Evolutionary conservation across 345 rosid genomes (phyloP).

Genomic region (Melastoma malabathricum): DNA sequence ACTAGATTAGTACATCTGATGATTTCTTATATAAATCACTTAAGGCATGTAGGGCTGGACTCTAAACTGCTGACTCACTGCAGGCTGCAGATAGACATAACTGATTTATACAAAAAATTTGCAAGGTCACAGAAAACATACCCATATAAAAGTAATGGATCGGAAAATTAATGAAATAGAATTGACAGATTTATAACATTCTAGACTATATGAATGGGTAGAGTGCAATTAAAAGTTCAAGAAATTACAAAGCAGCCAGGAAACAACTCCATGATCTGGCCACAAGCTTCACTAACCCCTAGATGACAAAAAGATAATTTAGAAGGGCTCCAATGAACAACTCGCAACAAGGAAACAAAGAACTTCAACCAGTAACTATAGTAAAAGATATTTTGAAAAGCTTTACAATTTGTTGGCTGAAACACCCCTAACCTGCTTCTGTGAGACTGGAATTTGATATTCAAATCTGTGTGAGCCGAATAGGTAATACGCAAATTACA

Average conservation of each 20-base stretch:
- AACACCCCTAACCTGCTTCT: slow-evolving; percentile 66
- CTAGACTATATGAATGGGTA: no score
- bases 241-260: slow-evolving; percentile 38
- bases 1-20: no score
- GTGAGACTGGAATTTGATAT: slow-evolving; percentile 96
- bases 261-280: slow-evolving; percentile 33
- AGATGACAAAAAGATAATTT: slow-evolving; percentile 26
- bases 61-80: no score
- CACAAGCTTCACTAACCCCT: slow-evolving; percentile 49
- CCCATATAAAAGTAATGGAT: no score
- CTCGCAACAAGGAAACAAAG: no score
- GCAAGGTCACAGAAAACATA: no score
- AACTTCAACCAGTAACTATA: slow-evolving; percentile 4
- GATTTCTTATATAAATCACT: no score
- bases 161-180: no score
- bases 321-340: slow-evolving; percentile 22
- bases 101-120: no score
- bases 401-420: background rate
- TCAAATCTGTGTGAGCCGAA: slow-evolving; percentile 93
- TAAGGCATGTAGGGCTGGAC: no score
- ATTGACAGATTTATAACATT: no score
- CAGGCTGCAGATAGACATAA: no score
- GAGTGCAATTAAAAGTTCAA: slow-evolving; percentile 21
- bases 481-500: slow-evolving; percentile 82
- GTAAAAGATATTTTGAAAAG: slow-evolving; percentile 2